Evolutionary conservation across 2,329 filamentous ascomycete species (phyloP).

Genomic region (Tolypocladium sp.): DNA sequence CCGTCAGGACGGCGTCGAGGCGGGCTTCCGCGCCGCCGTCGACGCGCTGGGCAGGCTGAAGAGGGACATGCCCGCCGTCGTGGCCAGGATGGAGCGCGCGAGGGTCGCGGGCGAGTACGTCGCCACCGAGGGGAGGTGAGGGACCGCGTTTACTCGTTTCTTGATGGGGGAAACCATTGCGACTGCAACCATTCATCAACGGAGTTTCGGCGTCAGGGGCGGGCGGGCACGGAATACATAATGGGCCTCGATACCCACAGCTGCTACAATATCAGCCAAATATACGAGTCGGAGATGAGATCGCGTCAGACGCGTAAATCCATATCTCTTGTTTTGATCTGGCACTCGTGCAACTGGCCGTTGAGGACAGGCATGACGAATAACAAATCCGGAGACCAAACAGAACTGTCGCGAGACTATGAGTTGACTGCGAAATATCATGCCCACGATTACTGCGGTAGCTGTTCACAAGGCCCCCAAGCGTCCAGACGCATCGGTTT

Average conservation of each 20-base stretch:
- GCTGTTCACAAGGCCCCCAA: too few relatives aligned
- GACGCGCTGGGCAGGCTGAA: slow-evolving; percentile 43
- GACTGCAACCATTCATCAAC: background rate
- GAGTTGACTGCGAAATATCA: too few relatives aligned
- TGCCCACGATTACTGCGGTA: too few relatives aligned
- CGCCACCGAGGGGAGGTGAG: slow-evolving; percentile 22
- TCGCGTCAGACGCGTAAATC: background rate
- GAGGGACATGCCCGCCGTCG: slow-evolving; percentile 50
- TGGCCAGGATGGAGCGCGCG: slow-evolving; percentile 57
- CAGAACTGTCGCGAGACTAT: background rate
- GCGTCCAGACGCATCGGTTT: too few relatives aligned
- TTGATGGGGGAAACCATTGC: background rate
- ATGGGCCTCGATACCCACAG: background rate
- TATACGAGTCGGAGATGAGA: background rate
- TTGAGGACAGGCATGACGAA: background rate
- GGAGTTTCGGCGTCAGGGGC: background rate
- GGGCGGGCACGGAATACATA: background rate
- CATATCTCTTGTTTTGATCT: background rate
- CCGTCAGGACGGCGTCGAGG: slow-evolving; percentile 34
- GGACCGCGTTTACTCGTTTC: background rate
- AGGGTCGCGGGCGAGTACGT: slow-evolving; percentile 51
- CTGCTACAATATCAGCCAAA: background rate
- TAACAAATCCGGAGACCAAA: background rate
- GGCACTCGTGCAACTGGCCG: background rate
- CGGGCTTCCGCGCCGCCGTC: slow-evolving; percentile 36